These are phyloP conservation scores for Colletotrichum paranaense DNA, from an alignment of 2,329 filamentous ascomycete genomes.

Conservation along the genomic window DNA sequence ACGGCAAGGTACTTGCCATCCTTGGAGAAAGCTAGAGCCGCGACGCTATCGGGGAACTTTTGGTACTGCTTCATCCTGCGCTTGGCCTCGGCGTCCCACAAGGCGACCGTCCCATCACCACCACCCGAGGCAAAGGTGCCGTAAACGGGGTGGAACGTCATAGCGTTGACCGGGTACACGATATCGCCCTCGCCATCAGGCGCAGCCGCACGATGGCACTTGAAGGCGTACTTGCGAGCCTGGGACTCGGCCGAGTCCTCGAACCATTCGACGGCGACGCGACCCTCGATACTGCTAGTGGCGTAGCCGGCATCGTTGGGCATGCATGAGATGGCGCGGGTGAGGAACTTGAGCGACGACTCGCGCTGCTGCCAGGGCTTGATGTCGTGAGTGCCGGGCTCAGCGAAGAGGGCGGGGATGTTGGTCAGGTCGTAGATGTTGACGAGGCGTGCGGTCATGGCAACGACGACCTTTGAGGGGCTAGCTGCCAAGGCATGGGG, in stretches of 20 bases:
- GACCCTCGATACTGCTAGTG: slow-evolving; percentile 90
- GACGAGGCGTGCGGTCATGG: slow-evolving; percentile 93
- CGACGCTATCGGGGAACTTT: slow-evolving; percentile 82
- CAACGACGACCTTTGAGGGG: slow-evolving; percentile 86
- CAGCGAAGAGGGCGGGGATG: slow-evolving; percentile 67
- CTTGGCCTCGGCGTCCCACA: slow-evolving; percentile 95
- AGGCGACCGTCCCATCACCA: slow-evolving; percentile 88
- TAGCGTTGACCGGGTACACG: slow-evolving; percentile 90
- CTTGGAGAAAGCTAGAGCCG: slow-evolving; percentile 79
- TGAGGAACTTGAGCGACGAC: slow-evolving; percentile 96
- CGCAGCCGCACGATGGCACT: slow-evolving; percentile 88
- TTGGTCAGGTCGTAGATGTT: slow-evolving; percentile 91
- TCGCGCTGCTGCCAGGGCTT: slow-evolving; percentile 94
- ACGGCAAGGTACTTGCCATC: slow-evolving; percentile 85
- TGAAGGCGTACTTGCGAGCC: slow-evolving; percentile 96
- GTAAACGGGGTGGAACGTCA: slow-evolving; percentile 85
- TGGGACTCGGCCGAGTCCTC: slow-evolving; percentile 89
- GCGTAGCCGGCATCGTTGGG: slow-evolving; percentile 95
- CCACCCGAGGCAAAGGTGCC: slow-evolving; percentile 92
- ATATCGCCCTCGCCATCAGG: slow-evolving; percentile 76
- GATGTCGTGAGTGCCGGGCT: slow-evolving; percentile 61
- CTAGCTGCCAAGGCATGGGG: slow-evolving; percentile 87
- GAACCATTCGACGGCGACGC: slow-evolving; percentile 98
- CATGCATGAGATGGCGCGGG: slow-evolving; percentile 93
- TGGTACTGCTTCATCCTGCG: slow-evolving; percentile 90